phyloP scores from a whole-genome alignment of 106 monocot genomes.

The Gastrodia elata region DNA sequence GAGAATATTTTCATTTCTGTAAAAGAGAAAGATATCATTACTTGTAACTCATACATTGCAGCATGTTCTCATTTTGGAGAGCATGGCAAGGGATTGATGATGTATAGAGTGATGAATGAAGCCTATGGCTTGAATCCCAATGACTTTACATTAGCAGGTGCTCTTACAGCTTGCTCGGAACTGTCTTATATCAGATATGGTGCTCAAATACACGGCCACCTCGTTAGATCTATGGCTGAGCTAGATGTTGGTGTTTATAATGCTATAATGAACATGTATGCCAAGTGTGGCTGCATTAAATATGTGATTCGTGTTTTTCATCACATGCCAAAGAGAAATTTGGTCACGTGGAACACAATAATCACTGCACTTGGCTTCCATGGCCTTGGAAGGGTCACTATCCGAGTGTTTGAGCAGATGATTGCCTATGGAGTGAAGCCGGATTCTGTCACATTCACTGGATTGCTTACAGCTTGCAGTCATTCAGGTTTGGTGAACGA shows the following conservation, averaged over 20 bases:
- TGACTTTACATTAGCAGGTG: conserved; percentile 35
- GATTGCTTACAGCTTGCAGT: conserved; percentile 44
- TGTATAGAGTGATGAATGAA: conserved; percentile 32
- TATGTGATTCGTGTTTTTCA: conserved; percentile 27
- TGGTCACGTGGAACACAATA: conserved; percentile 65
- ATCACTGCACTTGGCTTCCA: conserved; percentile 43
- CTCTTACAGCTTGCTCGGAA: conserved; percentile 38
- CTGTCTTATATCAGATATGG: conserved; percentile 35
- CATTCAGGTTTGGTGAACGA: conserved; percentile 48
- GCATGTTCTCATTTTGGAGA: conserved; percentile 37
- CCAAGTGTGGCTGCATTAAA: conserved; percentile 46
- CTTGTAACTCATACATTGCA: conserved; percentile 46
- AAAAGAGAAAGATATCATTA: conserved; percentile 42
- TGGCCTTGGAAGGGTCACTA: conserved; percentile 27
- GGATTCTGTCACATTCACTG: conserved; percentile 44
- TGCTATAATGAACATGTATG: conserved; percentile 63
- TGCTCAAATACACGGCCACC: conserved; percentile 39
- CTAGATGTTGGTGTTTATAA: conserved; percentile 38
- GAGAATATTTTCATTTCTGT: conserved; percentile 36
- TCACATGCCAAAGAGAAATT: conserved; percentile 23
- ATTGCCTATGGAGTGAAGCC: conserved; percentile 12
- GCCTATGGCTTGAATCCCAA: conserved; percentile 21
- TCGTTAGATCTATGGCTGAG: conserved; percentile 24
- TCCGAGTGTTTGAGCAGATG: conserved; percentile 43
- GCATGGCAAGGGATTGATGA: conserved; percentile 29